Evolutionary conservation across 192 early-diverging fungal species (phyloP).

Genomic region (Cetraspora pellucida): DNA sequence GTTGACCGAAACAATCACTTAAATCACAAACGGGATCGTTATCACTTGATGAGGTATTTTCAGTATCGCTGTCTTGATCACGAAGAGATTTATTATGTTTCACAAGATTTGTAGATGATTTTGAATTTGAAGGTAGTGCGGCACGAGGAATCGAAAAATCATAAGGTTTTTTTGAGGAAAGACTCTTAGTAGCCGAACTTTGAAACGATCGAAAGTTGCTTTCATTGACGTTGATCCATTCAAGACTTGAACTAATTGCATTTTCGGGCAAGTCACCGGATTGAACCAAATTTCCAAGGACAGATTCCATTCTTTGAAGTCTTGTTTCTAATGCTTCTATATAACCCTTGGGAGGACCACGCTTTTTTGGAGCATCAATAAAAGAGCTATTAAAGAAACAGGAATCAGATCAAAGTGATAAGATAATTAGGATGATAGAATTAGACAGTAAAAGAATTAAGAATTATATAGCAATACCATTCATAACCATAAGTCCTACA

Average conservation of each 20-base stretch:
- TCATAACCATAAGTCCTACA: slow-evolving; percentile 65
- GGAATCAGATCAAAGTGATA: background rate
- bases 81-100: background rate
- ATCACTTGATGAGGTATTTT: too few relatives aligned
- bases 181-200: background rate
- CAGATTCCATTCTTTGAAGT: slow-evolving; percentile 68
- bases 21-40: background rate
- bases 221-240: slow-evolving; percentile 46
- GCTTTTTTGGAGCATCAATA: slow-evolving; percentile 67
- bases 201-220: slow-evolving; percentile 28
- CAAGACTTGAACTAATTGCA: slow-evolving; percentile 39
- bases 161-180: background rate
- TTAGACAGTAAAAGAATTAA: background rate
- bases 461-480: slow-evolving; percentile 46
- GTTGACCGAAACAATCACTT: slow-evolving; percentile 53
- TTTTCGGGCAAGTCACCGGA: slow-evolving; percentile 49
- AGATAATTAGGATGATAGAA: background rate
- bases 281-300: slow-evolving; percentile 61
- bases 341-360: slow-evolving; percentile 85
- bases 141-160: background rate
- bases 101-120: background rate
- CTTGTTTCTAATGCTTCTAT: slow-evolving; percentile 83
- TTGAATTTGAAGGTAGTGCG: background rate
- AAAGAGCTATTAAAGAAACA: slow-evolving; percentile 27
- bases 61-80: background rate